Evolutionary conservation across 176 grass and related monocot genomes (phyloP), one percentile per base, ranked within the genome.

Genomic region (Zea luxurians): DNA sequence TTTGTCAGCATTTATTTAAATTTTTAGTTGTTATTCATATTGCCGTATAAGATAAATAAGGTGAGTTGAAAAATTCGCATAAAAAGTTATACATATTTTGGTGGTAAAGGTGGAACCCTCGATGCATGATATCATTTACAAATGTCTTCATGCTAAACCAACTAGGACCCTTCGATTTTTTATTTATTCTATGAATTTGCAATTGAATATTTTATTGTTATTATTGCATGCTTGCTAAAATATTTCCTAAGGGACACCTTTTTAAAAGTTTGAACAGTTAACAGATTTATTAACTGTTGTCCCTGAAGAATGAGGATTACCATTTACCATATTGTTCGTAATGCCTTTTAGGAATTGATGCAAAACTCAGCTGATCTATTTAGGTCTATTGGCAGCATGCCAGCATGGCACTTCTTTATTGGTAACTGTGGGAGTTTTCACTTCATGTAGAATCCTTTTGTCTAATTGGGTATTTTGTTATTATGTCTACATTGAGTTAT

Each of bases 321-420:
- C 16, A 3, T 40, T 52, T 15, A 75, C 17, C 16, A 3, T 40
- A 36, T 66, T 15, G 37, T 70, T 77, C 64, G 72, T 13, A 65
- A 41, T 37, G 60, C 34, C 5, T 45, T 60, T 48, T 68, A 17
- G 21, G 37, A 60, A 68, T 78, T 10, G 34, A 68, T 49, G 18
- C 54, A 86, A 74, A 68, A 55, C 10, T 13, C 61, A 76, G 12
- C 42, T 74, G 8, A 12, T 61, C 5, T 55, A 20, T 46, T 80
- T 11, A 37, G 20, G 6, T 59, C 18, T 17, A 62, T 50, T 42
- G 18, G 47, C 52, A 55, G 52, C 52, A n/a, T 55, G 52, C 6
- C 52, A 55, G 52, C 52, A n/a, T 55, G 52, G 15, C 6, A 55
- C 52, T 55, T 54, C 50, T 54, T 55, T 55, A 55, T 55, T 55